phyloP scores from a whole-genome alignment of 2,329 filamentous ascomycete genomes.

The Chaetomium sp. region DNA sequence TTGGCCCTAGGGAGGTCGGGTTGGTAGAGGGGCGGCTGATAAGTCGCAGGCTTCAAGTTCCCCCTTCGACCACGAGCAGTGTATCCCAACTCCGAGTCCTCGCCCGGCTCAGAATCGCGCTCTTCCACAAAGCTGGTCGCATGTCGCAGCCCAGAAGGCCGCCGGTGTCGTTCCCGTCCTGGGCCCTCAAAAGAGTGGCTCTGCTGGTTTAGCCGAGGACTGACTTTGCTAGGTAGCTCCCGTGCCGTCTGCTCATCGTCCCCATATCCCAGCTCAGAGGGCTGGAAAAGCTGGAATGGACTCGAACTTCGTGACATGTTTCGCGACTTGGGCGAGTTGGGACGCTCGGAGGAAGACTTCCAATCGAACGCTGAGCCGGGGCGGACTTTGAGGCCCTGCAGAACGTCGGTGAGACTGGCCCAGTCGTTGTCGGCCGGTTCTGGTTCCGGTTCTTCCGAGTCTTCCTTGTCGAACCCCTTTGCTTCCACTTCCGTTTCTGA shows the following conservation, averaged over 20 bases:
- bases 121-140: not conserved
- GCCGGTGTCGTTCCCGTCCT: not conserved
- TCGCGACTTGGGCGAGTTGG: conserved; percentile 18
- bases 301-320: conserved; percentile 13
- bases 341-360: conserved; percentile 3
- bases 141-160: conserved; percentile 5
- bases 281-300: not conserved
- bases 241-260: not conserved
- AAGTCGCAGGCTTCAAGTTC: no score
- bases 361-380: conserved; percentile 11
- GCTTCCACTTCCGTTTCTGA: no score
- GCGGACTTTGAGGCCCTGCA: conserved; percentile 11
- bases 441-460: not conserved
- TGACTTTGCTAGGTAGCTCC: not conserved
- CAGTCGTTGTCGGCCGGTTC: conserved; percentile 3
- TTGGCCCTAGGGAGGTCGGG: no score
- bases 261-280: conserved; percentile 3
- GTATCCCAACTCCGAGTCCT: no score
- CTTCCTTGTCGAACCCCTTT: not conserved
- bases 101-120: not conserved
- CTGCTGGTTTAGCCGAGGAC: not conserved
- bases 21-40: no score
- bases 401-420: conserved; percentile 11
- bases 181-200: not conserved
- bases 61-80: no score